Evolutionary conservation across 371 early-diverging fungal genomes (phyloP).

Genomic region (Neoconidiobolus thromboides): DNA sequence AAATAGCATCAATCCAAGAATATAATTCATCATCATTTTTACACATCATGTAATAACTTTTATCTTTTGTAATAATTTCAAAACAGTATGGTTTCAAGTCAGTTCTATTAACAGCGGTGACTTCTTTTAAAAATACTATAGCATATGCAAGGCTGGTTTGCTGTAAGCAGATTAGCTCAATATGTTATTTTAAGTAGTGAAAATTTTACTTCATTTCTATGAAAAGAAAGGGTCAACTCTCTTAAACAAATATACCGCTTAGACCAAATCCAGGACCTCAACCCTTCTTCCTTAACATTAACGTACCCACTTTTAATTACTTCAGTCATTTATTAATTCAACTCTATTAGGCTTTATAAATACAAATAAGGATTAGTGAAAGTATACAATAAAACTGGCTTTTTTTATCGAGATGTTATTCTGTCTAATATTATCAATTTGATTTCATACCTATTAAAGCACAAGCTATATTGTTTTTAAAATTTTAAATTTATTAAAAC

Average conservation of each 20-base stretch:
- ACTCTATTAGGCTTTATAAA: too few species aligned
- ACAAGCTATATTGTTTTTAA: too few species aligned
- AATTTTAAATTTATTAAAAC: too few species aligned
- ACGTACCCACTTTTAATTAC: slow-evolving; percentile 68
- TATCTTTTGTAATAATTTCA: slow-evolving; percentile 70
- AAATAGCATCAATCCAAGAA: slow-evolving; percentile 90
- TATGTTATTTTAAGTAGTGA: background rate
- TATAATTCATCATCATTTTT: slow-evolving; percentile 88
- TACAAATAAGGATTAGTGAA: too few species aligned
- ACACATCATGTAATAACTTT: slow-evolving; percentile 66
- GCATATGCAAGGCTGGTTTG: slow-evolving; percentile 12
- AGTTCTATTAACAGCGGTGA: slow-evolving; percentile 61
- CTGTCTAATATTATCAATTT: too few species aligned
- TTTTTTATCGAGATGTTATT: too few species aligned
- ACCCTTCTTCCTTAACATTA: slow-evolving; percentile 74
- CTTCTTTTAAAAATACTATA: slow-evolving; percentile 72
- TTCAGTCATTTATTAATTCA: background rate
- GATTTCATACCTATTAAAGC: too few species aligned
- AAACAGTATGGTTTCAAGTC: slow-evolving; percentile 79
- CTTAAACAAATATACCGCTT: slow-evolving; percentile 83
- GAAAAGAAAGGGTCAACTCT: slow-evolving; percentile 81
- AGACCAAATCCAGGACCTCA: slow-evolving; percentile 83
- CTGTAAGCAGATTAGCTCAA: background rate
- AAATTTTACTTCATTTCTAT: slow-evolving; percentile 63
- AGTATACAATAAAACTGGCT: too few species aligned